Evolutionary conservation across 2,329 filamentous ascomycete species (phyloP).

Genomic region (Alternaria consortialis): DNA sequence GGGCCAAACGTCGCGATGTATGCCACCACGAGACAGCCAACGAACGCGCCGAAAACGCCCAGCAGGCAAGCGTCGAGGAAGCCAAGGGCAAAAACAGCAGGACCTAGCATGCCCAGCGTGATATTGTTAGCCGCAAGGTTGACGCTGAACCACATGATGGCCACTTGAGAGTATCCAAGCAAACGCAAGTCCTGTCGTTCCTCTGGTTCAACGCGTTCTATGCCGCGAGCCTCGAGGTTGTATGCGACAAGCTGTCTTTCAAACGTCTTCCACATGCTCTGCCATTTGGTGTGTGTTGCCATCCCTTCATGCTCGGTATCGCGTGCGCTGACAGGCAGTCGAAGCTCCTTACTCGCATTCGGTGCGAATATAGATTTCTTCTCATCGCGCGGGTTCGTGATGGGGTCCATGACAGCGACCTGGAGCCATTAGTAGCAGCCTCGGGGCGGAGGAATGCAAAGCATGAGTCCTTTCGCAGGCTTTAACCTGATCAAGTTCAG

Average conservation of each 20-base stretch:
- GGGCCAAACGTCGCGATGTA: conserved; percentile 71
- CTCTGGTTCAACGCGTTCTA: conserved; percentile 64
- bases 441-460: conserved; percentile 38
- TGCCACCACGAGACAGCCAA: conserved; percentile 64
- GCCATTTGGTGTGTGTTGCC: conserved; percentile 21
- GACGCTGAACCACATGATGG: conserved; percentile 68
- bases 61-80: conserved; percentile 66
- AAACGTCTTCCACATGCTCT: conserved; percentile 42
- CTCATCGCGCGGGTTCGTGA: conserved; percentile 13
- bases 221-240: conserved; percentile 68
- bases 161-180: conserved; percentile 65
- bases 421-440: conserved; percentile 48
- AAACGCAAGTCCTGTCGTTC: conserved; percentile 63
- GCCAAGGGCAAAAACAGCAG: conserved; percentile 65
- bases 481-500: conserved; percentile 64
- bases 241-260: conserved; percentile 58
- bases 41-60: conserved; percentile 65
- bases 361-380: conserved; percentile 33
- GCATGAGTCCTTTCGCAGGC: conserved; percentile 65
- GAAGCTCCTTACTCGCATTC: conserved; percentile 18
- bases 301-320: neutral
- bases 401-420: conserved; percentile 37
- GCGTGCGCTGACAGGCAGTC: conserved; percentile 30
- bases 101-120: conserved; percentile 70
- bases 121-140: conserved; percentile 71